These are phyloP conservation scores for Colletotrichum sp. DNA, from an alignment of 2,329 filamentous ascomycete species.

Conservation along the genomic window DNA sequence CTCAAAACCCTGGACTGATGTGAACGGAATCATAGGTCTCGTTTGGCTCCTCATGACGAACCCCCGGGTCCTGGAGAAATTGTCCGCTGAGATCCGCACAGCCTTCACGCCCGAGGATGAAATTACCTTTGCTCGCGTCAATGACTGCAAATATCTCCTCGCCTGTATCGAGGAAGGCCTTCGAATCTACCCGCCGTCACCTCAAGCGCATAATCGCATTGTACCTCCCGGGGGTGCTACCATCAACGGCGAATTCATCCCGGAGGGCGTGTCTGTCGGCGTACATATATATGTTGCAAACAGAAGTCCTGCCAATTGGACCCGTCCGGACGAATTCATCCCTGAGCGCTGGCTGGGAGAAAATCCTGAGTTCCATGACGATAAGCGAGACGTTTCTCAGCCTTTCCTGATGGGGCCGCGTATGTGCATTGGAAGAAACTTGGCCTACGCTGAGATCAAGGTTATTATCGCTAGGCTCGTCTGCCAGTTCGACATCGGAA, in stretches of 20 bases:
- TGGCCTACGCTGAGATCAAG: slow-evolving; percentile 53
- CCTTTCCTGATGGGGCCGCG: slow-evolving; percentile 52
- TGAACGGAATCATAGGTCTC: slow-evolving; percentile 9
- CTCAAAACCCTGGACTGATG: too few relatives aligned
- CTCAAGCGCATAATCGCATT: neutral
- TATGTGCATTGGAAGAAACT: slow-evolving; percentile 53
- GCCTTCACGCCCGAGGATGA: slow-evolving; percentile 10
- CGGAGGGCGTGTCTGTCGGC: slow-evolving; percentile 37
- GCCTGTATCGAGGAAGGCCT: slow-evolving; percentile 28
- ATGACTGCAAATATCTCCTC: slow-evolving; percentile 25
- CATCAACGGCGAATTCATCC: slow-evolving; percentile 29
- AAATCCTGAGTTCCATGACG: neutral
- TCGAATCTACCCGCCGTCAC: slow-evolving; percentile 25
- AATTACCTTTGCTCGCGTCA: slow-evolving; percentile 4
- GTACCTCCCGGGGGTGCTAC: neutral
- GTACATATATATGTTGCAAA: neutral
- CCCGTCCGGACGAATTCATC: slow-evolving; percentile 44
- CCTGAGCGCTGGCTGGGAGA: slow-evolving; percentile 49
- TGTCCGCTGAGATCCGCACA: slow-evolving; percentile 33
- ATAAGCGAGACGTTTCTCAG: slow-evolving; percentile 47
- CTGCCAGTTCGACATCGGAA: slow-evolving; percentile 48
- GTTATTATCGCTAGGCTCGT: slow-evolving; percentile 48
- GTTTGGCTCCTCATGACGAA: slow-evolving; percentile 30
- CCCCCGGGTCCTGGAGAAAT: slow-evolving; percentile 28
- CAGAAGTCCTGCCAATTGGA: slow-evolving; percentile 36